These are phyloP conservation scores for Phaeosphaeria sp. DNA, from an alignment of 2,329 filamentous ascomycete species.

Conservation along the genomic window DNA sequence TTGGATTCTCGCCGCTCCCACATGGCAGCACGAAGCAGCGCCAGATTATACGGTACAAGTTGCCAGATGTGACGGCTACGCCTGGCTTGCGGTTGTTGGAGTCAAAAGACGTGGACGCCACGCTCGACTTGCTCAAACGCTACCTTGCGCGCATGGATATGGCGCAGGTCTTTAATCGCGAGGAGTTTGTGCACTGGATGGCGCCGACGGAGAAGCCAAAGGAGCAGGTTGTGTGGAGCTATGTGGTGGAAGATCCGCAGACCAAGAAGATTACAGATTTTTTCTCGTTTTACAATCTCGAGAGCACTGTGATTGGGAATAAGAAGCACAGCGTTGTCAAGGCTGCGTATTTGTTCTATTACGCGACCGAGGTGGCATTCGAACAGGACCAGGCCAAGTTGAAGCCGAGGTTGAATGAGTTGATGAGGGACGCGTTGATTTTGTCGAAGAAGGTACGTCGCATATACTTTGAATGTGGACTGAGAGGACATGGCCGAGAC, in stretches of 20 bases:
- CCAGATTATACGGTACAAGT: conserved; percentile 84
- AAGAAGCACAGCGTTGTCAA: conserved; percentile 78
- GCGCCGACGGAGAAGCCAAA: conserved; percentile 65
- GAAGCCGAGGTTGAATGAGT: conserved; percentile 78
- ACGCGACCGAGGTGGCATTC: conserved; percentile 83
- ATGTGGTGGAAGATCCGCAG: conserved; percentile 77
- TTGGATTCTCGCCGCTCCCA: conserved; percentile 90
- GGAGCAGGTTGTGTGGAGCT: conserved; percentile 89
- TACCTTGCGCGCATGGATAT: conserved; percentile 85
- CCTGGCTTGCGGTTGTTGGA: conserved; percentile 82
- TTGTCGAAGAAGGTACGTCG: conserved; percentile 73
- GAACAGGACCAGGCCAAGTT: conserved; percentile 63
- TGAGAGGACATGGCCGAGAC: too few species aligned
- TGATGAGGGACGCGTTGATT: conserved; percentile 86
- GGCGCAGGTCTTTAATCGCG: conserved; percentile 78
- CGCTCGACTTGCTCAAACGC: conserved; percentile 74
- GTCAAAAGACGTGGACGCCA: conserved; percentile 75
- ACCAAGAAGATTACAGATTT: conserved; percentile 91
- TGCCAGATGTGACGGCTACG: conserved; percentile 76
- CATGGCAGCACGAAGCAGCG: conserved; percentile 80
- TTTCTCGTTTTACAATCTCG: conserved; percentile 94
- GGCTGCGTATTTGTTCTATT: conserved; percentile 97
- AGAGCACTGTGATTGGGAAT: conserved; percentile 88
- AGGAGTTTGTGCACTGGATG: conserved; percentile 88
- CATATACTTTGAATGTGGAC: background rate